A percentile compares a stretch with the other conserved stretches of the same genome.
phyloP scores from a whole-genome alignment of 345 rosid genomes.

The Nephelium lappaceum region DNA sequence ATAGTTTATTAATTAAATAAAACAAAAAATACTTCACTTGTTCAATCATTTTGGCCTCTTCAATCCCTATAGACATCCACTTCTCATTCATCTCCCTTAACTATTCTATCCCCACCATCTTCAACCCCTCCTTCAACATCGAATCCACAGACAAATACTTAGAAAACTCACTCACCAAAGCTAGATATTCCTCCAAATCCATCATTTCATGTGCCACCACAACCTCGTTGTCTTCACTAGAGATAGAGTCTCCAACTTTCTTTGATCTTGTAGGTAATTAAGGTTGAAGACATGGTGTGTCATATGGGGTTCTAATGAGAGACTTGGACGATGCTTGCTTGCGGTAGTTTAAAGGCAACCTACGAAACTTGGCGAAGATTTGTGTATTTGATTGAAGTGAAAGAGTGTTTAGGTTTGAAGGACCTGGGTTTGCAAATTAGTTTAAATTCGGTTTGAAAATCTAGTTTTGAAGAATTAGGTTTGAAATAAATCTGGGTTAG shows the following conservation, averaged over 20 bases:
- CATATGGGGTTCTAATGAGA: constrained; percentile 31
- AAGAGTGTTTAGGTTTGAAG: no score
- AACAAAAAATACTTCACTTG: no score
- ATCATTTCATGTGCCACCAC: background rate
- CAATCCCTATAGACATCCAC: constrained; percentile 31
- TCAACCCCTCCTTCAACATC: constrained; percentile 29
- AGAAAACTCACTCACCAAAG: constrained; percentile 24
- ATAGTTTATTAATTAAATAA: no score
- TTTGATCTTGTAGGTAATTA: constrained; percentile 20
- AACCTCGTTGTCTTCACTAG: no score
- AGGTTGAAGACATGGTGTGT: constrained; percentile 21
- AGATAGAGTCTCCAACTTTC: background rate
- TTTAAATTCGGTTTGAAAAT: no score
- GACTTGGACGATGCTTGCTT: constrained; percentile 32
- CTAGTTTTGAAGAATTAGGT: no score
- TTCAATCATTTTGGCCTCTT: constrained; percentile 26
- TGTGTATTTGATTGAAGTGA: constrained; percentile 18
- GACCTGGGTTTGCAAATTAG: no score
- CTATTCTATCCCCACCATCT: constrained; percentile 21
- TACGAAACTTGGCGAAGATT: constrained; percentile 34
- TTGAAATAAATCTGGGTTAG: no score
- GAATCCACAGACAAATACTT: constrained; percentile 8
- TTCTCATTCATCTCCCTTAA: constrained; percentile 33
- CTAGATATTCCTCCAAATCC: constrained; percentile 27
- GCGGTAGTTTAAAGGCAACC: constrained; percentile 30